phyloP scores from a whole-genome alignment of 2,329 filamentous ascomycete species.

The Penicillium digitatum region DNA sequence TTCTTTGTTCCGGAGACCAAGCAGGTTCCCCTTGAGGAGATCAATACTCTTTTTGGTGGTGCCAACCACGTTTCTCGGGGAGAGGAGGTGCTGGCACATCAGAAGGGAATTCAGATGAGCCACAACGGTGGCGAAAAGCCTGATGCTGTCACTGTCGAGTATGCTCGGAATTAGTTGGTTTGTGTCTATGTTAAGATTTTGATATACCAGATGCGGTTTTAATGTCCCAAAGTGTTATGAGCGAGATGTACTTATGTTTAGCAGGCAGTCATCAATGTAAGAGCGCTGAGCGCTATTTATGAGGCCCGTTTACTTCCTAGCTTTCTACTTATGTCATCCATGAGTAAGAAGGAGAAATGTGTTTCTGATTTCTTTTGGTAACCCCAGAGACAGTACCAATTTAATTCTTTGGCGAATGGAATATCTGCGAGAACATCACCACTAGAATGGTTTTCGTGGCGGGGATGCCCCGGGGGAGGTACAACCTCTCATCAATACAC shows the following conservation, averaged over 20 bases:
- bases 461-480: too few species aligned
- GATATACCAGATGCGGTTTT: neutral
- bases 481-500: too few species aligned
- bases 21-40: slow-evolving; percentile 38
- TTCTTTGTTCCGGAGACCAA: slow-evolving; percentile 54
- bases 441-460: too few species aligned
- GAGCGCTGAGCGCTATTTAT: neutral
- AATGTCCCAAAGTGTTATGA: neutral
- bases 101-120: slow-evolving; percentile 20
- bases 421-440: neutral
- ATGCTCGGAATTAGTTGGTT: slow-evolving; percentile 12
- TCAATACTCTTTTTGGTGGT: slow-evolving; percentile 38
- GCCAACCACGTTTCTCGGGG: slow-evolving; percentile 36
- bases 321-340: neutral
- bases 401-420: neutral
- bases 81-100: slow-evolving; percentile 29
- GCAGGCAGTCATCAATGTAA: slow-evolving; percentile 2
- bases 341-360: neutral
- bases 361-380: neutral
- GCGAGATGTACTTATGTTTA: neutral
- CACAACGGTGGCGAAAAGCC: slow-evolving; percentile 16
- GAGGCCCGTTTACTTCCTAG: neutral
- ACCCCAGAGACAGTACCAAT: too few species aligned
- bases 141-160: slow-evolving; percentile 22
- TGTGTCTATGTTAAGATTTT: neutral